Percentiles rank a stretch among this genome's conserved stretches.
Evolutionary conservation across 2,329 filamentous ascomycete genomes (phyloP).

Genomic region (Curvularia sp.): DNA sequence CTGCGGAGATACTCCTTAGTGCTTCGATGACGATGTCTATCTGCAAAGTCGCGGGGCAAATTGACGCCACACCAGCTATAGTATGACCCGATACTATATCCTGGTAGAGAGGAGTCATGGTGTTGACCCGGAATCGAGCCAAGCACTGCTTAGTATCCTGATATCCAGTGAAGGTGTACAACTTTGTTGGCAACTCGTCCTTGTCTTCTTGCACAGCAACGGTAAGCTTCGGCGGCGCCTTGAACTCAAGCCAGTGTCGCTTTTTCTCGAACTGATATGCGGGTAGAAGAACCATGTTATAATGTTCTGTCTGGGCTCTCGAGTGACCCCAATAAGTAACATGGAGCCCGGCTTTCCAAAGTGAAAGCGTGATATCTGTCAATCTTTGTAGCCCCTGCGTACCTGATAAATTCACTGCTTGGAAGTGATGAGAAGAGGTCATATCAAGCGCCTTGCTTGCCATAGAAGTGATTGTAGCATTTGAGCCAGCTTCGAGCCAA

Average conservation of each 20-base stretch:
- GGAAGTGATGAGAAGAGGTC: conserved; percentile 11
- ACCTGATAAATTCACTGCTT: conserved; percentile 15
- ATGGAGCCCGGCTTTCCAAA: conserved; percentile 53
- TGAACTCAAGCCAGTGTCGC: conserved; percentile 27
- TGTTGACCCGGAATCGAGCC: conserved; percentile 56
- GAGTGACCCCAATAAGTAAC: conserved; percentile 53
- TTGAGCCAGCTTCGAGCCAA: conserved; percentile 33
- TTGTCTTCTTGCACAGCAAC: background rate
- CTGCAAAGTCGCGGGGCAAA: conserved; percentile 52
- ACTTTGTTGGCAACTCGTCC: conserved; percentile 23
- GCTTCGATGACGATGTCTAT: conserved; percentile 48
- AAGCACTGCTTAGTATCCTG: conserved; percentile 15
- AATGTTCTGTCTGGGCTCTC: conserved; percentile 33
- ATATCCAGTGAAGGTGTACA: conserved; percentile 29
- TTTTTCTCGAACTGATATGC: conserved; percentile 36
- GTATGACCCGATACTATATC: conserved; percentile 50
- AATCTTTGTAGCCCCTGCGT: conserved; percentile 20
- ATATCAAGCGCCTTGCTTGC: conserved; percentile 32
- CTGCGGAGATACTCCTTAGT: conserved; percentile 41
- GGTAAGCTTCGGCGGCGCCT: background rate
- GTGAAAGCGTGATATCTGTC: conserved; percentile 33
- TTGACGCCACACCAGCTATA: conserved; percentile 51
- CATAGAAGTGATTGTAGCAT: conserved; percentile 39
- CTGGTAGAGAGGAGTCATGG: conserved; percentile 46
- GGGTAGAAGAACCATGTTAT: conserved; percentile 46